Conservation (phyloP, 257 asterid species). For the Paulownia fortunei region DNA sequence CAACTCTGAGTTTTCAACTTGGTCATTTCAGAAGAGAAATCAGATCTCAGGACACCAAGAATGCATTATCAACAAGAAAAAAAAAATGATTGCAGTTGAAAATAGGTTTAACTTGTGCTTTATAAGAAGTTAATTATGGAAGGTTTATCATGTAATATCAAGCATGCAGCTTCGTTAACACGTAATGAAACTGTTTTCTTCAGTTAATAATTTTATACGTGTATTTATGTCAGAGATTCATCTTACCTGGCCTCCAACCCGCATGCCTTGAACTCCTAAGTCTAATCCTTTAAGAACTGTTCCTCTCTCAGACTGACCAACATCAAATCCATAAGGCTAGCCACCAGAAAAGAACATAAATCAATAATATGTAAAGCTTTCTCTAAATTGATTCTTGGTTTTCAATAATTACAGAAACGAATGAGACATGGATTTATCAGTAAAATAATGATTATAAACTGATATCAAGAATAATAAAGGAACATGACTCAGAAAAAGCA, state of each 20-base stretch:
- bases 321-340: constrained; percentile 97
- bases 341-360: constrained; percentile 14
- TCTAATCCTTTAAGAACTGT: constrained; percentile 90
- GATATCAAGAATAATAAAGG: background rate
- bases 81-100: background rate
- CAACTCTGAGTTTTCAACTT: background rate
- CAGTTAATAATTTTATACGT: background rate
- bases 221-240: constrained; percentile 18
- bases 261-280: constrained; percentile 95
- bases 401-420: background rate
- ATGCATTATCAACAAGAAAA: background rate
- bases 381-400: background rate
- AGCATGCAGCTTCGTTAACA: background rate
- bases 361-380: constrained; percentile 1
- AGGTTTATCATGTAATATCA: background rate
- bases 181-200: background rate
- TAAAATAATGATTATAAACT: background rate
- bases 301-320: constrained; percentile 90
- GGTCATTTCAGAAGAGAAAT: background rate
- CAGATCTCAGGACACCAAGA: background rate
- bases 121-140: background rate
- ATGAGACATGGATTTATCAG: background rate
- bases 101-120: background rate
- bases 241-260: constrained; percentile 96
- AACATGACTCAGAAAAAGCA: background rate